A percentile compares a stretch with the other conserved stretches of the same genome.
Conservation (phyloP, 345 rosid genomes). For the Salix caprea region DNA sequence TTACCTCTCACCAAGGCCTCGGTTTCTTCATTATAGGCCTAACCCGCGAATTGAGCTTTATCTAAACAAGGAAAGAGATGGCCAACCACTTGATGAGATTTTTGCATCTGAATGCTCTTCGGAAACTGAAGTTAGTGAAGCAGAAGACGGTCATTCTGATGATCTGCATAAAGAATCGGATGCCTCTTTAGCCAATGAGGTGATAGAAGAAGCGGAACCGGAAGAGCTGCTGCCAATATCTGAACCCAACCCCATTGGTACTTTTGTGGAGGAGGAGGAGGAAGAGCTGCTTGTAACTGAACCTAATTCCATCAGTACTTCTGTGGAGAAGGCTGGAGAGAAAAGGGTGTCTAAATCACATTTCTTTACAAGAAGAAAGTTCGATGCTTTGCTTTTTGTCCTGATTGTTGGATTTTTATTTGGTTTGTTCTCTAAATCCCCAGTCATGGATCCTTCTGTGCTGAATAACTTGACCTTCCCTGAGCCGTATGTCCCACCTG, state of each 20-base stretch:
- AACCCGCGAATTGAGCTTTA: slow-evolving; percentile 50
- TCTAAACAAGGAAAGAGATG: slow-evolving; percentile 32
- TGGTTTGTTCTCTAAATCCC: slow-evolving; percentile 32
- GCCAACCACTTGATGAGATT: slow-evolving; percentile 47
- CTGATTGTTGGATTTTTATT: slow-evolving; percentile 32
- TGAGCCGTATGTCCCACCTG: slow-evolving; percentile 37
- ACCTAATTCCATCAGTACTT: slow-evolving; percentile 2
- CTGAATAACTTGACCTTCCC: slow-evolving; percentile 29
- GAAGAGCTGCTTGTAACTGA: slow-evolving; percentile 24
- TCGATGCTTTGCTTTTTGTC: slow-evolving; percentile 37
- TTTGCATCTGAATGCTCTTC: slow-evolving; percentile 46
- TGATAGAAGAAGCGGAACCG: slow-evolving; percentile 24
- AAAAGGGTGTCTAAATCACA: slow-evolving; percentile 29
- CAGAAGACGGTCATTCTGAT: slow-evolving; percentile 36
- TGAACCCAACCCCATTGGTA: slow-evolving; percentile 5
- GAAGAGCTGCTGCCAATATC: slow-evolving; percentile 17
- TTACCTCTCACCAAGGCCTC: slow-evolving; percentile 62
- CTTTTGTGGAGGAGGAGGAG: not conserved
- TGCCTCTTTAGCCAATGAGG: slow-evolving; percentile 18
- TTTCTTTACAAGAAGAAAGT: slow-evolving; percentile 37
- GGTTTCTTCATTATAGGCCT: slow-evolving; percentile 53
- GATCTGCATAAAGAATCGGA: slow-evolving; percentile 41
- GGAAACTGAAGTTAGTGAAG: slow-evolving; percentile 46
- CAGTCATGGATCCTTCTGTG: slow-evolving; percentile 17
- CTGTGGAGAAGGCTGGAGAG: slow-evolving; percentile 19